Conservation (phyloP, 352 stramenopile genomes). For the Plasmopara muralis region DNA sequence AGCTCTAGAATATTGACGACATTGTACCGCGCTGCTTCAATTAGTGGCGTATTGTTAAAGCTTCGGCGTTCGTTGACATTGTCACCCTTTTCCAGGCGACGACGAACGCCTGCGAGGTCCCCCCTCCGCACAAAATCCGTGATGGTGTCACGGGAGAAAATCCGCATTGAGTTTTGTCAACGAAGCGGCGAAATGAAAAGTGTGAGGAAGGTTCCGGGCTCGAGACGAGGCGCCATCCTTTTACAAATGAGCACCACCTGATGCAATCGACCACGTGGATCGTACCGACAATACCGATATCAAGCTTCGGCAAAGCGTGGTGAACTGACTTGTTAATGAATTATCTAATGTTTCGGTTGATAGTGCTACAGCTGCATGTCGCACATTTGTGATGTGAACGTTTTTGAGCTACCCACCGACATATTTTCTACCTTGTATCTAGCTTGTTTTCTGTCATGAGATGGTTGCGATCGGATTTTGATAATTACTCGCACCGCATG, state of each 20-base stretch:
- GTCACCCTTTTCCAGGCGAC: conserved; percentile 14
- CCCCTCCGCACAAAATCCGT: conserved; percentile 7
- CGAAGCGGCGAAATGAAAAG: conserved; percentile 6
- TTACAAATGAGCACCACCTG: neutral
- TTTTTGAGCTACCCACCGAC: too few relatives aligned
- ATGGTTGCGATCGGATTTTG: too few relatives aligned
- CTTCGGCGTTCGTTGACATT: conserved; percentile 14
- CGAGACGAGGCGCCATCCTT: conserved; percentile 1
- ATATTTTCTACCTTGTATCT: too few relatives aligned
- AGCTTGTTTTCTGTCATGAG: too few relatives aligned
- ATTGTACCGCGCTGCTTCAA: conserved; percentile 7
- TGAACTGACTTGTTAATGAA: too few relatives aligned
- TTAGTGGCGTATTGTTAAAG: conserved; percentile 6
- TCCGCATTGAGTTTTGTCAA: conserved; percentile 7
- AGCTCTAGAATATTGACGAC: conserved; percentile 10
- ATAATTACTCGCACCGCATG: too few relatives aligned
- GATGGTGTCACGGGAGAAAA: conserved; percentile 13
- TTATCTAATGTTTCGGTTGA: too few relatives aligned
- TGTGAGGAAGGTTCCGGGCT: conserved; percentile 4
- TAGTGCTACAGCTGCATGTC: too few relatives aligned
- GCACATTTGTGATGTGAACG: too few relatives aligned
- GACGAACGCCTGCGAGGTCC: conserved; percentile 9
- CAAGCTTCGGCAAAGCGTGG: too few relatives aligned
- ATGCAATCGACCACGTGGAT: neutral
- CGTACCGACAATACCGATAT: neutral